Base-by-base conservation (phyloP, 2,329 filamentous ascomycete genomes). In the Trichophyton verrucosum region DNA sequence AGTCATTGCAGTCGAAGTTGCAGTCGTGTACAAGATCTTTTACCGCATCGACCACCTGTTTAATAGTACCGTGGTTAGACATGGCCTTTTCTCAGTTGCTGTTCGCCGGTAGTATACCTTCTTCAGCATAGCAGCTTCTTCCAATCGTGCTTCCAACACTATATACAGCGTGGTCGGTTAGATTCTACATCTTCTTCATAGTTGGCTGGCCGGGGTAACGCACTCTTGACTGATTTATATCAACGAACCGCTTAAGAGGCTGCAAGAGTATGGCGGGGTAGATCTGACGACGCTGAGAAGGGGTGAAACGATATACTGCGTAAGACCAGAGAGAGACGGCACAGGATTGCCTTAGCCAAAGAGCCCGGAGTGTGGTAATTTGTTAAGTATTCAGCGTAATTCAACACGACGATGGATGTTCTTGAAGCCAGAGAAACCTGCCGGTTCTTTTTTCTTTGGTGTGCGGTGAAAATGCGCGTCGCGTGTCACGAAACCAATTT, bases 1-100 rank as follows among this genome's bases (percentile, higher is more conserved):
- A 92, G 82, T 99, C 95, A 87, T 97, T 99, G 87, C 95, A 99
- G 82, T 99, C 94, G 80, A 99, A 99, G 80, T 99, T 99, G 86
- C 94, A 99, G 80, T 99, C 94, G 78, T 97, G 94, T 60, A 99
- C 94, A 58, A 99, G 86, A 72, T 99, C 94, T 79, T 96, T 97
- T 86, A 99, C 96, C 69, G 95, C 90, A 75, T 99, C 95, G 71
- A 99, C 91, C 65, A 97, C 89, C 91, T 96, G 67, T 17, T 57
- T 20, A 53, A 15, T 11, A 20, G 57, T 27, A 51, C 55, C n/a
- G 24, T 65, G 58, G 5, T 20, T 64, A 58, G 59, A 64, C 63
- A 46, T 49, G 6, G 40, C 3, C 11, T 38, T 9, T 38, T 13
- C 11, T 38, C 7, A 11, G 9, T 11, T 13, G 8, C 33, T 38